phyloP scores from a whole-genome alignment of 805 yeast species.

The Wickerhamomyces chambardii region DNA sequence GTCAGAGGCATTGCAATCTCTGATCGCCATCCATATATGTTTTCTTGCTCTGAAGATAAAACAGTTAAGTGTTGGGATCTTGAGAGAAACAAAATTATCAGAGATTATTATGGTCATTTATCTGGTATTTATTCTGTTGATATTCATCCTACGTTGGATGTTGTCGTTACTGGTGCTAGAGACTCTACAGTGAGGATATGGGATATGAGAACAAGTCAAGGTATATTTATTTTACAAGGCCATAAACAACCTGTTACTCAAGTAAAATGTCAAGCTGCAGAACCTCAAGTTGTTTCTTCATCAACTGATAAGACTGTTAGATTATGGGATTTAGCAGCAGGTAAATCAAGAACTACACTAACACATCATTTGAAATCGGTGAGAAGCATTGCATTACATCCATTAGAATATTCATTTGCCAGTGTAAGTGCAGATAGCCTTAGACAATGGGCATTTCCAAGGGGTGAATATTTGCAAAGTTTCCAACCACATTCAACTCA shows the following conservation, averaged over 20 bases:
- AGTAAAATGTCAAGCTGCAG: conserved; percentile 57
- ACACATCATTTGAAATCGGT: conserved; percentile 85
- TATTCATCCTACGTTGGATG: conserved; percentile 80
- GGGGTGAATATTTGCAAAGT: conserved; percentile 62
- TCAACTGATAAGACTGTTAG: conserved; percentile 81
- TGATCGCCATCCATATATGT: conserved; percentile 74
- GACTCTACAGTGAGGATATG: conserved; percentile 84
- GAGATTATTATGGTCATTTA: conserved; percentile 92
- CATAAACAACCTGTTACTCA: conserved; percentile 71
- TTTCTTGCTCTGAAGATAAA: conserved; percentile 90
- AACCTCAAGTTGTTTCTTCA: conserved; percentile 80
- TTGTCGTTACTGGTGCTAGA: conserved; percentile 81
- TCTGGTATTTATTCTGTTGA: conserved; percentile 83
- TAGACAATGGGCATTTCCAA: conserved; percentile 77
- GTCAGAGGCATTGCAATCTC: conserved; percentile 74
- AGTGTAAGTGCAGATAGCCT: conserved; percentile 78
- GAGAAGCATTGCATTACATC: conserved; percentile 62
- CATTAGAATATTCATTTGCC: conserved; percentile 62
- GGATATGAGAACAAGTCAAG: conserved; percentile 80
- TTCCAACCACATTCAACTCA: conserved; percentile 31
- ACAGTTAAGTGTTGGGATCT: conserved; percentile 94
- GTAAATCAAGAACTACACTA: conserved; percentile 56
- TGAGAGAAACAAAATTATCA: conserved; percentile 69
- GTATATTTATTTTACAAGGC: conserved; percentile 73
- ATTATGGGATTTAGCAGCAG: conserved; percentile 87